Percentiles rank a stretch among this genome's conserved stretches.
These are phyloP conservation scores for Pestalotiopsis sp. DNA, from an alignment of 2,329 filamentous ascomycete species.

Conservation along the genomic window DNA sequence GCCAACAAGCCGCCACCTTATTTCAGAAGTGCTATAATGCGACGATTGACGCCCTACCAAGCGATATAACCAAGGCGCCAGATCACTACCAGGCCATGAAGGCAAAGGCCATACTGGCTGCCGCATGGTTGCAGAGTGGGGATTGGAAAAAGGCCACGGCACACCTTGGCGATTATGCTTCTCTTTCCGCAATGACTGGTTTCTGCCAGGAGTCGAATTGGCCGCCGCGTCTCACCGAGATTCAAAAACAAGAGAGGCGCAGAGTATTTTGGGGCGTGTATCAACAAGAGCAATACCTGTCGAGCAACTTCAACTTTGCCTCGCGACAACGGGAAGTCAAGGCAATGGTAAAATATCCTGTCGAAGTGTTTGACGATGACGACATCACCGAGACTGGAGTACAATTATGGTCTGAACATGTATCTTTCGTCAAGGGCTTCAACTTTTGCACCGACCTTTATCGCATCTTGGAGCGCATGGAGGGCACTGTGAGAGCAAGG, in stretches of 20 bases:
- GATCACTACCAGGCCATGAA: slow-evolving; percentile 3
- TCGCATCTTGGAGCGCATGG: neutral
- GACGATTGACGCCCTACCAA: neutral
- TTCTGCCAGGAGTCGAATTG: neutral
- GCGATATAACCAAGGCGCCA: neutral
- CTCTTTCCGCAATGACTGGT: neutral
- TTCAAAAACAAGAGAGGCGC: slow-evolving; percentile 4
- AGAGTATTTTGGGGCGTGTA: slow-evolving; percentile 3
- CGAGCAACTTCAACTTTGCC: neutral
- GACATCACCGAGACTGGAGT: slow-evolving; percentile 1
- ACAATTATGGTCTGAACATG: neutral
- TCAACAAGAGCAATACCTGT: slow-evolving; percentile 1
- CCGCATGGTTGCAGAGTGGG: neutral
- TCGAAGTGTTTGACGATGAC: slow-evolving; percentile 2
- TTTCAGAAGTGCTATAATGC: neutral
- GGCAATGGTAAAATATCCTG: neutral
- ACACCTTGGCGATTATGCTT: slow-evolving; percentile 1
- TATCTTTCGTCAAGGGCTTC: neutral
- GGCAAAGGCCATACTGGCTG: neutral
- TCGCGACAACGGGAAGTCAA: neutral
- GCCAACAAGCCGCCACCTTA: neutral
- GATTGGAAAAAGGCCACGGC: neutral
- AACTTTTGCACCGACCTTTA: slow-evolving; percentile 1
- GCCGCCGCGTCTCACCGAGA: neutral
- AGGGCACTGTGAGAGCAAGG: neutral